Conservation (phyloP, 129 eudicot species). For the Lactuca saligna region DNA sequence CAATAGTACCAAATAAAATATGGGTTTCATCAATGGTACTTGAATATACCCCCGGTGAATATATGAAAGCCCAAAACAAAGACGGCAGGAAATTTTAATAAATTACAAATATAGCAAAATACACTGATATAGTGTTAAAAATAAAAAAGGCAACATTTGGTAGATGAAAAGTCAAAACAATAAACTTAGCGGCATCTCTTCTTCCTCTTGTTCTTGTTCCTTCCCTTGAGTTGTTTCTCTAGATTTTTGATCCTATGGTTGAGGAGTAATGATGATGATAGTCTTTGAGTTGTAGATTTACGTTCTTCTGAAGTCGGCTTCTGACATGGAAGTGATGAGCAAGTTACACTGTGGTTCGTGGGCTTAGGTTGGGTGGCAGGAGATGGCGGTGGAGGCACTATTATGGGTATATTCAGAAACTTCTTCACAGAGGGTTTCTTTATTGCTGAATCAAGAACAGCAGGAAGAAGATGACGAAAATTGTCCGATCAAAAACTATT, state of each 20-base stretch:
- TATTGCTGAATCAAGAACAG: slow-evolving; percentile 41
- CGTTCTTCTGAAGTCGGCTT: slow-evolving; percentile 32
- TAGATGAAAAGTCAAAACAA: too few species aligned
- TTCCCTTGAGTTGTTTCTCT: slow-evolving; percentile 75
- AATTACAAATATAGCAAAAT: too few species aligned
- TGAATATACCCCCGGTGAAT: too few species aligned
- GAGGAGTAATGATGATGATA: slow-evolving; percentile 53
- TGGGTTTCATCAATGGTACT: too few species aligned
- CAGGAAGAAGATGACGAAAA: slow-evolving; percentile 1
- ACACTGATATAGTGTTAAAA: too few species aligned
- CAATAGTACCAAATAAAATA: too few species aligned
- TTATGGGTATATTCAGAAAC: slow-evolving; percentile 57
- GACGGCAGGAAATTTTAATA: too few species aligned
- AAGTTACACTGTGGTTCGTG: neutral
- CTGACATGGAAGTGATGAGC: slow-evolving; percentile 14
- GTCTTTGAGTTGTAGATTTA: slow-evolving; percentile 40
- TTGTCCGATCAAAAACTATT: too few species aligned
- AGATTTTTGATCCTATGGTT: slow-evolving; percentile 67
- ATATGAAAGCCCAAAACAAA: too few species aligned
- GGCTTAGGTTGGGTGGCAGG: neutral
- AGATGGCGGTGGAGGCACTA: slow-evolving; percentile 36
- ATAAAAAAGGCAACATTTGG: too few species aligned
- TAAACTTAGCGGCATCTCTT: too few species aligned
- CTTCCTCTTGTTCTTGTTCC: slow-evolving; percentile 72
- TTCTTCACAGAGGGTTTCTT: slow-evolving; percentile 61